A percentile compares a stretch with the other conserved stretches of the same genome.
These are phyloP conservation scores for Trichoderma simmonsii DNA, from an alignment of 2,329 filamentous ascomycete genomes.

Conservation along the genomic window DNA sequence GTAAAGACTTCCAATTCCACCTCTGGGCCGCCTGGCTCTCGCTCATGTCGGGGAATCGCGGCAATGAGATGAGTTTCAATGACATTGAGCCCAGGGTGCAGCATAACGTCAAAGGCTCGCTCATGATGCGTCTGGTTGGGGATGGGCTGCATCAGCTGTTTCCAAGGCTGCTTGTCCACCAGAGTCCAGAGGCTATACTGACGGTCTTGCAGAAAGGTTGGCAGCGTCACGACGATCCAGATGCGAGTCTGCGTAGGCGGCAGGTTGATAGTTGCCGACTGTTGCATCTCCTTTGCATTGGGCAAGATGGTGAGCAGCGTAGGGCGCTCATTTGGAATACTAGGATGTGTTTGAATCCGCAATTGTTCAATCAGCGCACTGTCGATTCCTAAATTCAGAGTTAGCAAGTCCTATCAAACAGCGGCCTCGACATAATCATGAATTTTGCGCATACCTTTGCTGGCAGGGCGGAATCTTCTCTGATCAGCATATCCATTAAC, in stretches of 20 bases:
- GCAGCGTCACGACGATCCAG: constrained; percentile 66
- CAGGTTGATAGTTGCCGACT: constrained; percentile 70
- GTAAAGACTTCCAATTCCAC: constrained; percentile 77
- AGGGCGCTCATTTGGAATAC: constrained; percentile 58
- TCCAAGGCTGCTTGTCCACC: constrained; percentile 64
- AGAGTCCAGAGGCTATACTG: constrained; percentile 75
- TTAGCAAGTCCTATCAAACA: neutral
- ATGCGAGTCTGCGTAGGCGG: constrained; percentile 66
- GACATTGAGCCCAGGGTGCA: constrained; percentile 71
- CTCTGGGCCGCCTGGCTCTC: constrained; percentile 55
- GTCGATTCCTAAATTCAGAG: constrained; percentile 42
- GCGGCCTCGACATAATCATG: neutral
- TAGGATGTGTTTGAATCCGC: constrained; percentile 65
- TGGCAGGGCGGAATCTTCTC: constrained; percentile 37
- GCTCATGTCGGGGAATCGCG: constrained; percentile 60
- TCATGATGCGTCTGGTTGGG: constrained; percentile 56
- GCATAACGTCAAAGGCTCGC: constrained; percentile 70
- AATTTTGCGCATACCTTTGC: constrained; percentile 39
- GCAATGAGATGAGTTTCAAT: constrained; percentile 77
- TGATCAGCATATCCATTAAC: constrained; percentile 35
- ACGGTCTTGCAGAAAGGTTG: constrained; percentile 59
- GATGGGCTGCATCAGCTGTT: constrained; percentile 43
- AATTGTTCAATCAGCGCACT: constrained; percentile 67
- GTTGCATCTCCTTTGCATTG: constrained; percentile 62
- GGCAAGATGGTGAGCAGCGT: constrained; percentile 64